These are phyloP conservation scores for Stagonosporopsis rhizophila DNA, from an alignment of 2,329 filamentous ascomycete genomes.

Conservation along the genomic window DNA sequence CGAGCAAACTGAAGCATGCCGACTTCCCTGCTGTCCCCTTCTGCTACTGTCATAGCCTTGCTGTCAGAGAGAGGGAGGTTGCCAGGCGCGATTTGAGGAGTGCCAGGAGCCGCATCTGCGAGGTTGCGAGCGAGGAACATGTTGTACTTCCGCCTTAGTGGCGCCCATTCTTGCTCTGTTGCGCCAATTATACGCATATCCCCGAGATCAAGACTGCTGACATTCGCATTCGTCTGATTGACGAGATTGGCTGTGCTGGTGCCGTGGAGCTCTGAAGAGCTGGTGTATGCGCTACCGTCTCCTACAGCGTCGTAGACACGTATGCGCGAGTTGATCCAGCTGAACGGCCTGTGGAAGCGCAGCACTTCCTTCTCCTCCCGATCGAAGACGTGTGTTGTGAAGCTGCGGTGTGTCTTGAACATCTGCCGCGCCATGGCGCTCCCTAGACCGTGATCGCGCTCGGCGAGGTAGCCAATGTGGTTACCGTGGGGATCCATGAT, in stretches of 20 bases:
- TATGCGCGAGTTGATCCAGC: constrained; percentile 67
- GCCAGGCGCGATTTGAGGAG: constrained; percentile 52
- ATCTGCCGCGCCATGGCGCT: constrained; percentile 65
- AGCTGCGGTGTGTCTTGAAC: constrained; percentile 68
- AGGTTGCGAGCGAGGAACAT: constrained; percentile 65
- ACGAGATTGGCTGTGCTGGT: constrained; percentile 53
- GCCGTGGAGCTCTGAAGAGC: constrained; percentile 55
- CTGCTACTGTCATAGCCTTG: constrained; percentile 55
- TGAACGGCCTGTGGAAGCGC: constrained; percentile 67
- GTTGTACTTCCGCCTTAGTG: constrained; percentile 68
- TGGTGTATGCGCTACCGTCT: constrained; percentile 39
- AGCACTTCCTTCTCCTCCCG: constrained; percentile 66
- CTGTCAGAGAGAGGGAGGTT: constrained; percentile 58
- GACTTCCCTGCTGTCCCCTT: constrained; percentile 46
- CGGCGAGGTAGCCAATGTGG: constrained; percentile 69
- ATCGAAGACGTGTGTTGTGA: constrained; percentile 71
- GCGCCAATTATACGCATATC: constrained; percentile 70
- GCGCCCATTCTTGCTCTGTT: constrained; percentile 70
- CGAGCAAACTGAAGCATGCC: constrained; percentile 67
- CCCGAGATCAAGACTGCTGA: constrained; percentile 61
- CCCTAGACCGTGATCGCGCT: constrained; percentile 66
- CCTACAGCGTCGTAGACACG: constrained; percentile 47
- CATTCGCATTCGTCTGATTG: constrained; percentile 56
- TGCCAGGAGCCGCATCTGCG: constrained; percentile 47
- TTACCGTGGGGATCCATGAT: constrained; percentile 70